Percentiles rank a stretch among this genome's conserved stretches.
Evolutionary conservation across 768 basidiomycete genomes (phyloP).

Genomic region (Boletus subparvulus): DNA sequence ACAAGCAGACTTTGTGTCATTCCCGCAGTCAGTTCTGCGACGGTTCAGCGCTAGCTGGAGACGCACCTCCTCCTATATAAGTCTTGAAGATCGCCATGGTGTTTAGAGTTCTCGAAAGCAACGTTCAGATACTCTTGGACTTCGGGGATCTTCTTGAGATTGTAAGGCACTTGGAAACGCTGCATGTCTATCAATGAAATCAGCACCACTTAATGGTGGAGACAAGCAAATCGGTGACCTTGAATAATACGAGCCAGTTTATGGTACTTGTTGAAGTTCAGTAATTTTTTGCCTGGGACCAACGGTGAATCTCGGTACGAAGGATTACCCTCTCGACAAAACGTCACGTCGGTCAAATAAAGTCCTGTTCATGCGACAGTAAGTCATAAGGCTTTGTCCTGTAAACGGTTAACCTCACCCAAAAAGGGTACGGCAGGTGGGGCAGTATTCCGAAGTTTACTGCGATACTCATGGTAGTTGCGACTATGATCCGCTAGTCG

Average conservation of each 20-base stretch:
- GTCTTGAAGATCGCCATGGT: constrained; percentile 81
- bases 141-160: constrained; percentile 85
- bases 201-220: not conserved
- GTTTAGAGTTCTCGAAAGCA: constrained; percentile 72
- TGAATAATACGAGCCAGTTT: constrained; percentile 85
- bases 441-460: constrained; percentile 79
- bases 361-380: constrained; percentile 49
- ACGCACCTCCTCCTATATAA: constrained; percentile 80
- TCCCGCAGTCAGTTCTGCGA: not conserved
- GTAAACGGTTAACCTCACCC: constrained; percentile 45
- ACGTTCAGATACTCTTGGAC: constrained; percentile 76
- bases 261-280: constrained; percentile 97
- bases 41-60: not conserved
- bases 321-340: constrained; percentile 94
- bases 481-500: constrained; percentile 88
- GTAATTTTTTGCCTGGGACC: constrained; percentile 70
- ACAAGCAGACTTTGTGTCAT: constrained; percentile 60
- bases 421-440: constrained; percentile 96
- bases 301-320: constrained; percentile 78
- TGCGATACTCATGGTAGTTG: constrained; percentile 90
- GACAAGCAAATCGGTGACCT: constrained; percentile 42
- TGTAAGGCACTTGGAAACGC: constrained; percentile 85
- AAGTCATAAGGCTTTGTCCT: constrained; percentile 4
- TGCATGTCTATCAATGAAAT: constrained; percentile 66
- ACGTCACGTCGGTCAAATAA: constrained; percentile 90